Base-by-base conservation (phyloP, 2,329 filamentous ascomycete species). In the Hymenoscyphus salicellus region DNA sequence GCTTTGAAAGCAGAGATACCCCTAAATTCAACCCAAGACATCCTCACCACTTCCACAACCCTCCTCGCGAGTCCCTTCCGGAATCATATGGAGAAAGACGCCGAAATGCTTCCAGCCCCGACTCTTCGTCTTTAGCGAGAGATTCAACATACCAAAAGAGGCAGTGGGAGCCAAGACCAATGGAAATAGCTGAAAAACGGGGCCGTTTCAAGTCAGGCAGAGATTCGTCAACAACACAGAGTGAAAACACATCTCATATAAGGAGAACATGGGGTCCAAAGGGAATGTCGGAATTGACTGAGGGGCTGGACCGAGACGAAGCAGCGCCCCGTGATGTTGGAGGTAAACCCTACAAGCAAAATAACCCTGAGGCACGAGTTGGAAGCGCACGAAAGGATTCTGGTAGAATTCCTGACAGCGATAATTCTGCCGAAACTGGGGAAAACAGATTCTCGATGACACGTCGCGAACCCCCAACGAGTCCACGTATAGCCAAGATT, bases 181-280 rank as follows among this genome's bases (percentile, higher is more conserved):
- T 61, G 49, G 60, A 61, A 49, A 49, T 56, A 49, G 17, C 58
- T 55, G 46, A 55, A 30, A 20, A 28, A 52, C 58, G 26, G 46
- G 28, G 11, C 38, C 8, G 36, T 17, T 38, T 38, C 36, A 46
- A 38, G 38, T 6, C n/a, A 5, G n/a, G 32, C 17, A n/a, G 20
- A 20, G 4, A 36, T 26, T 43, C 57, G 17, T 28, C 36, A 41
- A 20, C n/a, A 59, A 17, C 32, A 33, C 17, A 28, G 17, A 33
- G 36, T 32, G 36, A 23, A 59, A 26, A 23, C 16, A 10, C 57
- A 43, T 49, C 43, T 23, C 7, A 49, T n/a, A 23, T 52, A 52
- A 52, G 46, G n/a, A 52, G 46, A 20, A n/a, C 38, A 28, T 23
- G 57, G 33, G 36, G 55, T 20, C 55, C 55, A 5, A 58, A 36